phyloP scores from a whole-genome alignment of 2,329 filamentous ascomycete species.

The Talaromyces verruculosus region DNA sequence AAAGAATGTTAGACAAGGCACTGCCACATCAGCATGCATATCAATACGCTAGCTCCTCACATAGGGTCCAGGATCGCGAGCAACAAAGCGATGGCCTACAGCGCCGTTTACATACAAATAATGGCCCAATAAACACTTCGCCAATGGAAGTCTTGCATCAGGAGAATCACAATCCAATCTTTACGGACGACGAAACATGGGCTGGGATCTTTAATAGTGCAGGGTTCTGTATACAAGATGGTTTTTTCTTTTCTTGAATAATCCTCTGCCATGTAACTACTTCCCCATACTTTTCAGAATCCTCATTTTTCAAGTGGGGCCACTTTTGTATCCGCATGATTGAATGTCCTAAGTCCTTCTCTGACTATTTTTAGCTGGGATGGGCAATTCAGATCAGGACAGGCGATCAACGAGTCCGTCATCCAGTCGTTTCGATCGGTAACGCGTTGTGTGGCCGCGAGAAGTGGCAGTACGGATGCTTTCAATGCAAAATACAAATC shows the following conservation, averaged over 20 bases:
- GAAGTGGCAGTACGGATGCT: slow-evolving; percentile 38
- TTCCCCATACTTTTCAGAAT: neutral
- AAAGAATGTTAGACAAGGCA: neutral
- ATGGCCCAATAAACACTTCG: neutral
- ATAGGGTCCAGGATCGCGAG: neutral
- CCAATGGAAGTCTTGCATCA: neutral
- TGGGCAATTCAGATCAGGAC: slow-evolving; percentile 50
- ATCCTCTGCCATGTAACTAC: neutral
- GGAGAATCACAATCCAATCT: neutral
- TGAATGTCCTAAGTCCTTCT: slow-evolving; percentile 38
- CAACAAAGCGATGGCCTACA: neutral
- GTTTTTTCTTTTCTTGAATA: slow-evolving; percentile 10
- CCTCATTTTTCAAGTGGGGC: slow-evolving; percentile 29
- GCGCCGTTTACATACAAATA: neutral
- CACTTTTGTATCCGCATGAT: slow-evolving; percentile 46
- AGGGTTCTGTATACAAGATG: slow-evolving; percentile 14
- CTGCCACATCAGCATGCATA: neutral
- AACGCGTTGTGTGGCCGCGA: slow-evolving; percentile 44
- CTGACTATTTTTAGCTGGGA: slow-evolving; percentile 47
- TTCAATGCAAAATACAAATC: slow-evolving; percentile 26
- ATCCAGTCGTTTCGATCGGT: slow-evolving; percentile 49
- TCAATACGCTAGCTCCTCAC: neutral
- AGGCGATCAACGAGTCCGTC: slow-evolving; percentile 48
- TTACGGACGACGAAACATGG: slow-evolving; percentile 14
- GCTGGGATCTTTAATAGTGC: slow-evolving; percentile 8